Conservation (phyloP, 371 early-diverging fungal genomes). For the Haplosporangium sp. region DNA sequence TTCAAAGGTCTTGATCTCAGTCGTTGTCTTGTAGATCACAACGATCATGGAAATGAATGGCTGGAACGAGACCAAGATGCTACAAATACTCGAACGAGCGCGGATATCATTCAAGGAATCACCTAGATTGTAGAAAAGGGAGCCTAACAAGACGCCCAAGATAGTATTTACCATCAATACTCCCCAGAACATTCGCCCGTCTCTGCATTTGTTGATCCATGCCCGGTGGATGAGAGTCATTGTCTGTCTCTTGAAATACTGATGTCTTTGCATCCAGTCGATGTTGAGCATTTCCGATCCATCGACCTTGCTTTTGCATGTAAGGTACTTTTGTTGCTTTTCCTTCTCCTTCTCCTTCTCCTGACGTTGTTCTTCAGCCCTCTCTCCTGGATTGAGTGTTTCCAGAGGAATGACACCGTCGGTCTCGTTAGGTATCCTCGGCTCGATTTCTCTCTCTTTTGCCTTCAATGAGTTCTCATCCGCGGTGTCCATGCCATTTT, state of each 20-base stretch:
- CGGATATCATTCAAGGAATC: background rate
- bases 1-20: slow-evolving; percentile 10
- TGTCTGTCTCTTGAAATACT: background rate
- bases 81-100: background rate
- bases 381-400: too few relatives aligned
- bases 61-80: slow-evolving; percentile 1
- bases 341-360: too few relatives aligned
- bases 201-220: slow-evolving; percentile 9
- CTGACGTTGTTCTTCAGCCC: too few relatives aligned
- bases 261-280: background rate
- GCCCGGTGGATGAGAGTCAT: background rate
- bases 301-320: too few relatives aligned
- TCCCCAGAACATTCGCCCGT: slow-evolving; percentile 4
- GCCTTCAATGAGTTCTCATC: too few relatives aligned
- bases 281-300: too few relatives aligned
- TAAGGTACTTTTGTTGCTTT: too few relatives aligned
- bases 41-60: slow-evolving; percentile 3
- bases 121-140: slow-evolving; percentile 2
- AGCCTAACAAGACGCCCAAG: slow-evolving; percentile 1
- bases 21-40: background rate
- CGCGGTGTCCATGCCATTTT: too few relatives aligned
- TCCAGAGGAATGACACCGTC: too few relatives aligned
- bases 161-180: background rate
- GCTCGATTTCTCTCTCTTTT: too few relatives aligned
- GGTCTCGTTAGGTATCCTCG: too few relatives aligned